Percentiles rank a stretch among this genome's conserved stretches.
phyloP scores from a whole-genome alignment of 306 rosid species.

The Cicer yamashitae region DNA sequence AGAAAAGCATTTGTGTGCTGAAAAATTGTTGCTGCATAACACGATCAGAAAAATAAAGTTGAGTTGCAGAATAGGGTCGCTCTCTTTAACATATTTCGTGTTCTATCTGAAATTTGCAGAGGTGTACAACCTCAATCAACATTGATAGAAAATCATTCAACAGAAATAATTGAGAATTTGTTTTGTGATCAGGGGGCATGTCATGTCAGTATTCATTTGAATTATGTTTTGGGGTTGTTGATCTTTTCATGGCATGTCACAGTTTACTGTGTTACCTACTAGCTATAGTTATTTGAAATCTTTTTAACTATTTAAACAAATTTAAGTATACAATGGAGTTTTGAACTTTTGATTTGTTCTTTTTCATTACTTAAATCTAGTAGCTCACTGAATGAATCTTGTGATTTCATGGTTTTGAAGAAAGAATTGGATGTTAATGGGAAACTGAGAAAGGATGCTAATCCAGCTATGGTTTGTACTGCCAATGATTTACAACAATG shows the following conservation, averaged over 20 bases:
- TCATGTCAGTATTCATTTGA: constrained; percentile 28
- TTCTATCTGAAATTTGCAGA: too few species aligned
- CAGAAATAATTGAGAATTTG: background rate
- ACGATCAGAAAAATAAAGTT: too few species aligned
- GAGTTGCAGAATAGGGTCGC: too few species aligned
- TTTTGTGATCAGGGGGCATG: constrained; percentile 2
- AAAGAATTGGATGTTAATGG: constrained; percentile 47
- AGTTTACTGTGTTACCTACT: constrained; percentile 37
- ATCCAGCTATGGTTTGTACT: constrained; percentile 97
- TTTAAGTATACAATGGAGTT: constrained; percentile 9
- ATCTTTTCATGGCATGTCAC: constrained; percentile 11
- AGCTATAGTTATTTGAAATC: constrained; percentile 10
- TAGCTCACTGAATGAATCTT: constrained; percentile 44
- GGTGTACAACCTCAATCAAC: too few species aligned
- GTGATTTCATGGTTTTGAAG: constrained; percentile 50
- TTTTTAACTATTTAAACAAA: constrained; percentile 28
- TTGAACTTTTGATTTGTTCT: background rate
- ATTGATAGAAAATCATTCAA: too few species aligned
- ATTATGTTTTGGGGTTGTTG: constrained; percentile 36
- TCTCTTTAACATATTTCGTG: too few species aligned
- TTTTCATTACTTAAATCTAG: constrained; percentile 21
- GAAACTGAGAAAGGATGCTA: constrained; percentile 87
- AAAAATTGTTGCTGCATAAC: too few species aligned
- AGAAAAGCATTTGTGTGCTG: too few species aligned
- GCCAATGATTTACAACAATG: constrained; percentile 84